Percentiles rank a stretch among this genome's conserved stretches.
phyloP scores from a whole-genome alignment of 306 rosid genomes.

The Malus domestica region ASM211411v1 NC_041792.1:22856907-22857406 shows the following conservation, averaged over 20 bases:
- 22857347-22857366: conserved; percentile 16
- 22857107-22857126: conserved; percentile 27
- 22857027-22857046: background rate
- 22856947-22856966: too few species aligned
- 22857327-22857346: conserved; percentile 48
- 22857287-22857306: conserved; percentile 46
- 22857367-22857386: conserved; percentile 42
- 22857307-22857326: conserved; percentile 48
- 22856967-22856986: too few species aligned
- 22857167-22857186: conserved; percentile 42
- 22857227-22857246: conserved; percentile 38
- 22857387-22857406: conserved; percentile 53
- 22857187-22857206: conserved; percentile 26
- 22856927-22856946: too few species aligned
- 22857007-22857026: too few species aligned
- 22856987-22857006: too few species aligned
- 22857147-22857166: background rate
- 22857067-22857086: too few species aligned
- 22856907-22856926: too few species aligned
- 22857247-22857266: conserved; percentile 51
- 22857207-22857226: conserved; percentile 38
- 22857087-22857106: conserved; percentile 11
- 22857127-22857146: conserved; percentile 28
- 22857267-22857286: conserved; percentile 31
- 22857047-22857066: too few species aligned